These are phyloP conservation scores for Guyanaporus albipodus DNA, from an alignment of 768 basidiomycete genomes.

Conservation along the genomic window DNA sequence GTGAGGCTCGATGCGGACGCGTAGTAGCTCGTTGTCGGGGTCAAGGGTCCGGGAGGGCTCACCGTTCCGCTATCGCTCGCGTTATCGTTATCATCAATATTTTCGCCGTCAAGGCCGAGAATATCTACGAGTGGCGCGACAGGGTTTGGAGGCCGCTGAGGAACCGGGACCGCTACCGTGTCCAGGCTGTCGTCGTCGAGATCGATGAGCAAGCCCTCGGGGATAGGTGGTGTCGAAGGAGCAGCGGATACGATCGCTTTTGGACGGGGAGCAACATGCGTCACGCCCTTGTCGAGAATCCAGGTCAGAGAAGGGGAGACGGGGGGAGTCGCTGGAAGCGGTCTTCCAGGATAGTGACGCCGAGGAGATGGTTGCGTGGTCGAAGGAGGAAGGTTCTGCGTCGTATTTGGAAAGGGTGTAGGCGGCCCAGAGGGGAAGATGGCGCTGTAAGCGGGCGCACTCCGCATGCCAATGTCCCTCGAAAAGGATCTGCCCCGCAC, in stretches of 20 bases:
- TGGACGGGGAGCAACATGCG: conserved; percentile 9
- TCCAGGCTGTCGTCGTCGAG: conserved; percentile 42
- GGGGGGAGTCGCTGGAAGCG: conserved; percentile 32
- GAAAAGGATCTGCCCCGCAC: conserved; percentile 32
- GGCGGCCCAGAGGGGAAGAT: conserved; percentile 35
- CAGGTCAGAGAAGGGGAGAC: conserved; percentile 32
- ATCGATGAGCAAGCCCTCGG: conserved; percentile 55
- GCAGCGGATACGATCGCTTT: conserved; percentile 18
- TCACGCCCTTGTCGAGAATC: conserved; percentile 30
- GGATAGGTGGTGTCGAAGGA: conserved; percentile 35
- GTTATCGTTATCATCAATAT: conserved; percentile 20
- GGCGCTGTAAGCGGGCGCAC: conserved; percentile 31
- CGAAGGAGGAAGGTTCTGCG: conserved; percentile 24
- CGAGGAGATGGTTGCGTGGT: conserved; percentile 26
- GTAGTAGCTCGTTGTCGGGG: conserved; percentile 27
- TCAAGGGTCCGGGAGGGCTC: conserved; percentile 31
- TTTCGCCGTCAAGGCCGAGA: conserved; percentile 20
- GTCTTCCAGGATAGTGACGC: conserved; percentile 32
- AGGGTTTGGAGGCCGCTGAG: conserved; percentile 7
- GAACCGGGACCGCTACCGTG: too few relatives aligned
- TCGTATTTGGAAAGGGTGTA: conserved; percentile 21
- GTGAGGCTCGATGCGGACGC: conserved; percentile 28
- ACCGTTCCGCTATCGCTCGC: conserved; percentile 31
- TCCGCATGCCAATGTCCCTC: conserved; percentile 30
- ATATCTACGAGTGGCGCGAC: conserved; percentile 22